Evolutionary conservation across 2,329 filamentous ascomycete genomes (phyloP).

Genomic region (Xylaria polymorpha): DNA sequence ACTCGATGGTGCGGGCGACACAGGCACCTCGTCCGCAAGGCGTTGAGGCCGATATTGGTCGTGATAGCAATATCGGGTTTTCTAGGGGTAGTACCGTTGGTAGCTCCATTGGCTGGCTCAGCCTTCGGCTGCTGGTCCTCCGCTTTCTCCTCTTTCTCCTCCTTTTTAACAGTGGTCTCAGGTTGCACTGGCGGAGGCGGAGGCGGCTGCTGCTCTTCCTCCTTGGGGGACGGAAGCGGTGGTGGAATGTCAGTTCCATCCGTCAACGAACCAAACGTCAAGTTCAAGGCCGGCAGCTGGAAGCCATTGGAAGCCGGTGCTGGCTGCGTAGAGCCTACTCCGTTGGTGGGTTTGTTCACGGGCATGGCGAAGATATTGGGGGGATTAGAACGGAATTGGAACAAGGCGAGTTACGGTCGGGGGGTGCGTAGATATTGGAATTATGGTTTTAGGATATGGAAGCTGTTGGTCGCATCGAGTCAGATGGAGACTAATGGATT

Average conservation of each 20-base stretch:
- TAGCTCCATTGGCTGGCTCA: conserved; percentile 45
- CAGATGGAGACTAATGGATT: conserved; percentile 34
- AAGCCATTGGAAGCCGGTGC: conserved; percentile 55
- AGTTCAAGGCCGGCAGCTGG: conserved; percentile 67
- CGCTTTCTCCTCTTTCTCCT: conserved; percentile 41
- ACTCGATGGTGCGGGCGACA: conserved; percentile 64
- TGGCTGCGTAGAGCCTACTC: conserved; percentile 37
- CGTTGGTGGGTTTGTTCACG: conserved; percentile 41
- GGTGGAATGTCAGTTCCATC: conserved; percentile 71
- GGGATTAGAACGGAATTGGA: background rate
- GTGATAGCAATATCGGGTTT: conserved; percentile 47
- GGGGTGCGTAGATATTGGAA: conserved; percentile 9
- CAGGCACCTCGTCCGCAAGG: conserved; percentile 62
- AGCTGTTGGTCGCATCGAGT: conserved; percentile 33
- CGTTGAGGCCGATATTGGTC: conserved; percentile 57
- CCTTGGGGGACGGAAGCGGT: conserved; percentile 64
- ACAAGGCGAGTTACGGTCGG: conserved; percentile 15
- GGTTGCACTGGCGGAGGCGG: conserved; percentile 8
- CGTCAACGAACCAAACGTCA: conserved; percentile 69
- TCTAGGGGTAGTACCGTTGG: conserved; percentile 52
- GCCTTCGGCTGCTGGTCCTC: conserved; percentile 44
- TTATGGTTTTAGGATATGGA: conserved; percentile 18
- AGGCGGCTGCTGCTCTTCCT: conserved; percentile 38
- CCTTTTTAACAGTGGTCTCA: conserved; percentile 8
- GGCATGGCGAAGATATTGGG: conserved; percentile 39